Evolutionary conservation across 2,329 filamentous ascomycete genomes (phyloP), one percentile per base, ranked within the genome.

Genomic region (Microsporum canis): DNA sequence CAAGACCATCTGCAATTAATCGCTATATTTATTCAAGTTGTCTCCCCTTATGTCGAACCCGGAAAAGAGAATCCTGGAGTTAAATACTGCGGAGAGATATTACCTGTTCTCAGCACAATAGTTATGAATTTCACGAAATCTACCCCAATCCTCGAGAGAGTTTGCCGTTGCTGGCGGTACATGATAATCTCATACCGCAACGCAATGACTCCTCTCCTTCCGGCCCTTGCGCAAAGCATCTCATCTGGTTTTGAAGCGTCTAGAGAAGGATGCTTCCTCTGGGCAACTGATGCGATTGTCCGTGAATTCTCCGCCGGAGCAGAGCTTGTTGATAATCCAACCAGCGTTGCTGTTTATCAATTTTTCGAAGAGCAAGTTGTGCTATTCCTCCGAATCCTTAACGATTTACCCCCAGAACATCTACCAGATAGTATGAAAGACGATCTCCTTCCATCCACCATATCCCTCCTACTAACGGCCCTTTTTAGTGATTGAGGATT

Each of bases 131-230:
- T 97, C 72, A 83, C 91, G 64, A 79, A 82, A 67, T 96, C 91
- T 67, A 82, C 86, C 12, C 92, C 94, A 2, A 95, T 99, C 62
- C 88, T 95, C 66, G 94, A 99, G 78, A 83, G 92, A 47, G 84
- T 99, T 31, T 97, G 92, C 75, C 85, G 92, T 64, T 96, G 89
- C 79, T 99, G 92, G 91, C 85, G 95, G 65, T 88, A 92, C 72
- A 96, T 97, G 89, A 84, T 99, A 43, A 90, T 97, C 62, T 96
- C 91, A 0, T 97, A 97, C 74, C 85, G 94, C 66, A 94, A 88
- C 1, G 88, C 88, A 58, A 95, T 95, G 79, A 84, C 88, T 12
- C 91, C 92, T 29, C 77, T 99, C 53, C 81, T 99, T 51, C 88
- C 88, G 0, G 82, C 85, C 23, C 85, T 99, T 75, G 95, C 94